phyloP scores from a whole-genome alignment of 2,329 filamentous ascomycete genomes.

The Talaromyces sp. region DNA sequence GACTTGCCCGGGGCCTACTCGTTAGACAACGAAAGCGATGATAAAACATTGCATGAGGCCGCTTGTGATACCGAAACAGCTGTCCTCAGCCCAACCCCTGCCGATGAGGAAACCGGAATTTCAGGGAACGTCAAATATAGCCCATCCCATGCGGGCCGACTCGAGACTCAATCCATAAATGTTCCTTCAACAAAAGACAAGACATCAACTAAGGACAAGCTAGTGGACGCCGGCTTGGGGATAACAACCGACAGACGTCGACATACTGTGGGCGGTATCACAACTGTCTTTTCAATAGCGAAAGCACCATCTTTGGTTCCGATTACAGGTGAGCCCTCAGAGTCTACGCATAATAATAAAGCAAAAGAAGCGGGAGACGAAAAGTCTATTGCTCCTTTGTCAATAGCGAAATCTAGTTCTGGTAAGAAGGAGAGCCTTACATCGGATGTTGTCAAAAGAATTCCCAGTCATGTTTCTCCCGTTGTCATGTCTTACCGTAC shows the following conservation, averaged over 20 bases:
- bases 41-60: background rate
- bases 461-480: constrained; percentile 68
- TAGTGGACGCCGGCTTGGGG: background rate
- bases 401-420: constrained; percentile 12
- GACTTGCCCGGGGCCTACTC: background rate
- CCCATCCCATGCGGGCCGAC: background rate
- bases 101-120: background rate
- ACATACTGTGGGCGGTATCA: constrained; percentile 5
- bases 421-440: constrained; percentile 28
- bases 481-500: constrained; percentile 80
- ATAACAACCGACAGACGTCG: background rate
- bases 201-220: background rate
- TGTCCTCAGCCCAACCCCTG: background rate
- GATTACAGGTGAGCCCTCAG: background rate
- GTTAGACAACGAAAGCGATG: background rate
- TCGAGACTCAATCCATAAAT: background rate
- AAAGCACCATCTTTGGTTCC: constrained; percentile 1
- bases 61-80: background rate
- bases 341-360: background rate
- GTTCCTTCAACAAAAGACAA: background rate
- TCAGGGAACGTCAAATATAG: background rate
- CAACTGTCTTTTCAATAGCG: background rate
- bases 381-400: background rate
- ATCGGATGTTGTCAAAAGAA: constrained; percentile 44
- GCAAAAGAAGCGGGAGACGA: background rate